Percentiles rank a stretch among this genome's conserved stretches.
Evolutionary conservation across 2,329 filamentous ascomycete species (phyloP).

Genomic region (Coniosporium uncinatum): DNA sequence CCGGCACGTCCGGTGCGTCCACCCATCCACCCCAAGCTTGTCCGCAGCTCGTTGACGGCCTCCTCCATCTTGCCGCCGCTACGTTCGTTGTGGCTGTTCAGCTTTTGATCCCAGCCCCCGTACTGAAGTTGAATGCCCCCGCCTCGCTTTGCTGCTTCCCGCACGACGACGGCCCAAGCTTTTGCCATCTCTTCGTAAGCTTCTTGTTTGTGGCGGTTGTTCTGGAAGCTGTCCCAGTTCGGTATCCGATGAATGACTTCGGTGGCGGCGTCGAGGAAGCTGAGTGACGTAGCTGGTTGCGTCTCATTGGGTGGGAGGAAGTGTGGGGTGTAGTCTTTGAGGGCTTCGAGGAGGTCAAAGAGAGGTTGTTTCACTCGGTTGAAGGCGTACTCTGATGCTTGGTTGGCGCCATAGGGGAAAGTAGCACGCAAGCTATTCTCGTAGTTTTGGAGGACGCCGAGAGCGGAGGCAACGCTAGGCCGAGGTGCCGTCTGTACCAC

Average conservation of each 20-base stretch:
- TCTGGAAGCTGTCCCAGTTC: conserved; percentile 82
- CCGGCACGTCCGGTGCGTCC: conserved; percentile 23
- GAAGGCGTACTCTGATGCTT: conserved; percentile 89
- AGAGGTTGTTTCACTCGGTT: conserved; percentile 85
- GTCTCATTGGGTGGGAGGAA: conserved; percentile 89
- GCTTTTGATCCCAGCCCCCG: conserved; percentile 86
- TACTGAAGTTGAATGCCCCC: conserved; percentile 87
- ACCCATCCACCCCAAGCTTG: conserved; percentile 75
- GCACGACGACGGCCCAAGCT: conserved; percentile 89
- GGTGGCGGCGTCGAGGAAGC: conserved; percentile 86
- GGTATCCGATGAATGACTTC: conserved; percentile 86
- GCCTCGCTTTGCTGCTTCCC: conserved; percentile 84
- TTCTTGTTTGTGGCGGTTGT: conserved; percentile 90
- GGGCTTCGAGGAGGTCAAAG: conserved; percentile 75
- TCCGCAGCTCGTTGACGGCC: conserved; percentile 72
- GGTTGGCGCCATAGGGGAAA: conserved; percentile 80
- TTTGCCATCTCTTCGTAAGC: conserved; percentile 95
- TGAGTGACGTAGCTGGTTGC: conserved; percentile 77
- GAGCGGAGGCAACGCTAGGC: conserved; percentile 76
- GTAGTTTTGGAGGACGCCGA: conserved; percentile 79
- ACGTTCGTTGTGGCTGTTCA: conserved; percentile 82
- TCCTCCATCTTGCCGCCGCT: conserved; percentile 77
- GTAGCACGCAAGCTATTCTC: conserved; percentile 71
- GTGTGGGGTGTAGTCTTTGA: conserved; percentile 92
- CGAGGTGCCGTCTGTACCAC: conserved; percentile 79